A percentile compares a stretch with the other conserved stretches of the same genome.
These are phyloP conservation scores for Hippophae tibetana DNA, from an alignment of 306 rosid species.

Conservation along the genomic window DNA sequence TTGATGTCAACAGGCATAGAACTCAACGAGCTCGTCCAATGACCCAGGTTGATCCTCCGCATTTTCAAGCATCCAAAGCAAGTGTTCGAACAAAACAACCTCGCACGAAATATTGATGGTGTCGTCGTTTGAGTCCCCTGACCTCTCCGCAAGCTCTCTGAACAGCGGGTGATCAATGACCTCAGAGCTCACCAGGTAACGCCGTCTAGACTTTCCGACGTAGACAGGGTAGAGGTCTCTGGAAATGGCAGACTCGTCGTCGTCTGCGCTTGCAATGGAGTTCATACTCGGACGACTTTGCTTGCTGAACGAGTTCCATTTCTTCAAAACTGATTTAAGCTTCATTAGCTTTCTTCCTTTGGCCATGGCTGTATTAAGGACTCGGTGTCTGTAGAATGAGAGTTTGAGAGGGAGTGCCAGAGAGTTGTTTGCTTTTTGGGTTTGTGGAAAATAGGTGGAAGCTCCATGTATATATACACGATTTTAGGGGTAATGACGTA, in stretches of 20 bases:
- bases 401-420: not conserved
- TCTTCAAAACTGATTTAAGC: constrained; percentile 72
- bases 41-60: constrained; percentile 84
- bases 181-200: constrained; percentile 59
- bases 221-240: constrained; percentile 50
- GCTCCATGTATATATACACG: constrained; percentile 31
- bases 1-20: constrained; percentile 49
- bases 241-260: constrained; percentile 18
- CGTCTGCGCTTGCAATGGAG: constrained; percentile 37
- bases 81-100: constrained; percentile 78
- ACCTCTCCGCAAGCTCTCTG: constrained; percentile 64
- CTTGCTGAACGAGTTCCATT: constrained; percentile 74
- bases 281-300: constrained; percentile 41
- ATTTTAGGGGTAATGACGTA: constrained; percentile 5
- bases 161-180: constrained; percentile 63
- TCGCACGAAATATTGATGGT: constrained; percentile 58
- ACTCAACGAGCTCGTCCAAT: constrained; percentile 66
- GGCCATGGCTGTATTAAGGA: constrained; percentile 32
- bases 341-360: constrained; percentile 62
- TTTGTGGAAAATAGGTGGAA: constrained; percentile 23
- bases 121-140: constrained; percentile 38
- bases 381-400: not conserved
- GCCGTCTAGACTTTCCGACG: constrained; percentile 74
- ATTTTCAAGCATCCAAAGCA: constrained; percentile 86
- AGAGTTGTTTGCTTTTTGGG: constrained; percentile 6